Conservation (phyloP, 2,329 filamentous ascomycete species). For the Cladobotryum protrusum region DNA sequence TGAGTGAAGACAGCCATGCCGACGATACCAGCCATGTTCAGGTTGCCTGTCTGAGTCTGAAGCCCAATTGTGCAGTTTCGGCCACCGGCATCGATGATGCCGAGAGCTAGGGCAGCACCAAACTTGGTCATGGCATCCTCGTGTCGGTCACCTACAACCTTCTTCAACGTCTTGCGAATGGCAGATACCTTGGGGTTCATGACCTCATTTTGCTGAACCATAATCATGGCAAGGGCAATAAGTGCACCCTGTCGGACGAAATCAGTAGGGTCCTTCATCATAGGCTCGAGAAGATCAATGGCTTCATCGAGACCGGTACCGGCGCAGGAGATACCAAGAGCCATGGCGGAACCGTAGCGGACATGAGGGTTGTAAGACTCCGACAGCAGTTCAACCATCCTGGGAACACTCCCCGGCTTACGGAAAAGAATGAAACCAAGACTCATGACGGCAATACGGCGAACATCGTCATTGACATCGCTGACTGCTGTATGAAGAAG, state of each 20-base stretch:
- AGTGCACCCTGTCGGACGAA: slow-evolving; percentile 96
- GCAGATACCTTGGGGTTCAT: slow-evolving; percentile 95
- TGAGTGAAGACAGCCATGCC: slow-evolving; percentile 98
- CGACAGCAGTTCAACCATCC: slow-evolving; percentile 96
- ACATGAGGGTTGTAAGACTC: slow-evolving; percentile 99
- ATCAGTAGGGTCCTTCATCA: slow-evolving; percentile 99
- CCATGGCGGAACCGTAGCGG: slow-evolving; percentile 96
- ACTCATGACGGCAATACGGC: slow-evolving; percentile 93
- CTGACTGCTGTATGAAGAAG: slow-evolving; percentile 93
- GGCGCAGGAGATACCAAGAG: slow-evolving; percentile 93
- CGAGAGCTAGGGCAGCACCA: slow-evolving; percentile 84
- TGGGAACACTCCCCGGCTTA: slow-evolving; percentile 92
- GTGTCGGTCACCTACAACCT: slow-evolving; percentile 88
- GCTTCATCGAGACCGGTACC: slow-evolving; percentile 94
- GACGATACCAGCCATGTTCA: slow-evolving; percentile 97
- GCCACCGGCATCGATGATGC: slow-evolving; percentile 95
- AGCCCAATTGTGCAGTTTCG: slow-evolving; percentile 97
- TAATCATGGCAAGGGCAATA: slow-evolving; percentile 93
- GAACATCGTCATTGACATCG: slow-evolving; percentile 96
- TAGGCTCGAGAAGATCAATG: slow-evolving; percentile 92
- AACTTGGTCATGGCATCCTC: slow-evolving; percentile 99
- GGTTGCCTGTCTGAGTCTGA: slow-evolving; percentile 94
- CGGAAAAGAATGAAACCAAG: slow-evolving; percentile 97
- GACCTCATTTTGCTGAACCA: slow-evolving; percentile 98
- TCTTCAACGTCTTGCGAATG: slow-evolving; percentile 88